These are phyloP conservation scores for Rhodosporidiobolus odoratus DNA, from an alignment of 768 basidiomycete species.

Conservation along the genomic window DNA sequence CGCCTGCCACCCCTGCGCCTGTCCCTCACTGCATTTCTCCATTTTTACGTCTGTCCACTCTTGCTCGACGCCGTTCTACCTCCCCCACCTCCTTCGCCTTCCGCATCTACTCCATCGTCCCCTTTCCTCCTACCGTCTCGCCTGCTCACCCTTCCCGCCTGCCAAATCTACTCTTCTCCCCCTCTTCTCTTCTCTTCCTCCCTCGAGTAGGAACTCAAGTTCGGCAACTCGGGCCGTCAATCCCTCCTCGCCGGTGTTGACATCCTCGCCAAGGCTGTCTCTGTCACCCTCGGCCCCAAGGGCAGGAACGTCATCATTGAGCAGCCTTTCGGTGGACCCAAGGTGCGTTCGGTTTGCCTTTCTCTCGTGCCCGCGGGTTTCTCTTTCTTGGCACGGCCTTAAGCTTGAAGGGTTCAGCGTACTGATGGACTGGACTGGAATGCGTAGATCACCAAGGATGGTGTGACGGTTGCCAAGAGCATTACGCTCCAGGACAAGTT, in stretches of 20 bases:
- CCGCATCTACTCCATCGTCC: too few relatives aligned
- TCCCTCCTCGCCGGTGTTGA: slow-evolving; percentile 93
- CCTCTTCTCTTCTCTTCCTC: neutral
- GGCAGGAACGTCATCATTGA: slow-evolving; percentile 98
- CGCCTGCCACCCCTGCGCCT: too few relatives aligned
- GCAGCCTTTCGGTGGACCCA: slow-evolving; percentile 51
- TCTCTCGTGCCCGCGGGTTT: neutral
- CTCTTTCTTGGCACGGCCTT: neutral
- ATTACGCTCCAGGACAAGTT: slow-evolving; percentile 95
- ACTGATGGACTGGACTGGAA: too few relatives aligned
- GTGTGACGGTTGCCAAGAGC: slow-evolving; percentile 95
- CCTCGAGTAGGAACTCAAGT: slow-evolving; percentile 75
- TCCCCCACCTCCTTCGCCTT: neutral
- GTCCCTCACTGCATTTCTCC: too few relatives aligned
- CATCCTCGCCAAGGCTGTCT: slow-evolving; percentile 91
- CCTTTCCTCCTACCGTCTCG: too few relatives aligned
- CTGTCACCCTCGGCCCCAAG: slow-evolving; percentile 93
- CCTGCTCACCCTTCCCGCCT: neutral
- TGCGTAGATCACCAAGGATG: slow-evolving; percentile 98
- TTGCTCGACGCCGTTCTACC: too few relatives aligned
- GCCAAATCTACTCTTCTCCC: neutral
- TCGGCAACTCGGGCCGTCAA: slow-evolving; percentile 90
- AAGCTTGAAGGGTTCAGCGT: too few relatives aligned
- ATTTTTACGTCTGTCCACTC: too few relatives aligned
- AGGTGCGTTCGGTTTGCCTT: slow-evolving; percentile 20